Evolutionary conservation across 306 rosid genomes (phyloP).

Genomic region (Abrus pulchellus): DNA sequence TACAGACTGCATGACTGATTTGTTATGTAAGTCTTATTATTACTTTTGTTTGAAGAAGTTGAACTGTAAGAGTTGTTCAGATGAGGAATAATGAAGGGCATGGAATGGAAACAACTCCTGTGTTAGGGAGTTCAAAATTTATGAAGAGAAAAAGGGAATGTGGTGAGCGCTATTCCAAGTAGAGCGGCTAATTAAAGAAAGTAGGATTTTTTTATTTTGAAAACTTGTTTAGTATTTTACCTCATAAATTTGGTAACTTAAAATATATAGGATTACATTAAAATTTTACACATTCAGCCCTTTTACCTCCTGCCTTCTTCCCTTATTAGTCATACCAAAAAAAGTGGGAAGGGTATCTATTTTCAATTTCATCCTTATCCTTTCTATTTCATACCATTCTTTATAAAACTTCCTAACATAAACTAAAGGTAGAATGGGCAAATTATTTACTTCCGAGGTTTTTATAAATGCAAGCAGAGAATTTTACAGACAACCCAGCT

Average conservation of each 20-base stretch:
- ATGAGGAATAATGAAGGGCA: slow-evolving; percentile 4
- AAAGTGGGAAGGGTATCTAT: not conserved
- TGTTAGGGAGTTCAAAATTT: slow-evolving; percentile 2
- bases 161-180: slow-evolving; percentile 2
- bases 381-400: slow-evolving; percentile 28
- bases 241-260: not conserved
- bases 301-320: slow-evolving; percentile 22
- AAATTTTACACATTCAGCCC: slow-evolving; percentile 18
- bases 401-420: slow-evolving; percentile 17
- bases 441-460: slow-evolving; percentile 14
- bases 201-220: slow-evolving; percentile 5
- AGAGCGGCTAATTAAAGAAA: not conserved
- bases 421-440: not conserved
- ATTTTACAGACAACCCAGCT: slow-evolving; percentile 9
- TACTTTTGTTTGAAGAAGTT: not conserved
- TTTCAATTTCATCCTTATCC: slow-evolving; percentile 16
- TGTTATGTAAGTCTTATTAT: not conserved
- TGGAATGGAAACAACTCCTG: slow-evolving; percentile 30
- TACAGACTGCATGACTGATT: slow-evolving; percentile 5
- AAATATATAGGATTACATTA: slow-evolving; percentile 3
- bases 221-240: not conserved
- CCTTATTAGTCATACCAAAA: slow-evolving; percentile 16
- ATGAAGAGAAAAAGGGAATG: not conserved
- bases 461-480: slow-evolving; percentile 4
- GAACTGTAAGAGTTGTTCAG: slow-evolving; percentile 15